Evolutionary conservation across 2,329 filamentous ascomycete genomes (phyloP).

Genomic region (Aspergillus tubingensis): DNA sequence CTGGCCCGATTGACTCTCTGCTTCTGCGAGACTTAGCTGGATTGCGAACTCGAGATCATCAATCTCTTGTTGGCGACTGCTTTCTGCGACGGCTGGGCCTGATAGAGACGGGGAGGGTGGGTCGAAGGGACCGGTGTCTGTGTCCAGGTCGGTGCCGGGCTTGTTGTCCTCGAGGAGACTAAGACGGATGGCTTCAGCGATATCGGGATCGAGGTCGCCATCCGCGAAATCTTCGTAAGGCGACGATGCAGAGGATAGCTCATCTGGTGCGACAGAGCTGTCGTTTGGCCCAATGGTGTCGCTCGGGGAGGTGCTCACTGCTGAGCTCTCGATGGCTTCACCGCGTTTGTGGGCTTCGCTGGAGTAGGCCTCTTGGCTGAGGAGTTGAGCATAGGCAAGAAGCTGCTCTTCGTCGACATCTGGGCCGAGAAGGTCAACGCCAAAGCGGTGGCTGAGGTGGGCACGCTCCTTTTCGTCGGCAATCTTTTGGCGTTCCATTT

Average conservation of each 20-base stretch:
- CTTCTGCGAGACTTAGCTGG: conserved; percentile 63
- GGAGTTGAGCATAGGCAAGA: conserved; percentile 62
- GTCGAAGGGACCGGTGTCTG: conserved; percentile 41
- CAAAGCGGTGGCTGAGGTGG: conserved; percentile 76
- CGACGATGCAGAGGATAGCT: conserved; percentile 40
- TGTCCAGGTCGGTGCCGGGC: conserved; percentile 22
- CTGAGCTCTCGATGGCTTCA: conserved; percentile 44
- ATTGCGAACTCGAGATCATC: conserved; percentile 64
- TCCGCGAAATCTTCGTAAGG: conserved; percentile 43
- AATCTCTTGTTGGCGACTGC: conserved; percentile 50
- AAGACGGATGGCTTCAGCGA: conserved; percentile 64
- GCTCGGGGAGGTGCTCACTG: conserved; percentile 40
- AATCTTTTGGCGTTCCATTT: conserved; percentile 73
- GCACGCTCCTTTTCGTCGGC: conserved; percentile 67
- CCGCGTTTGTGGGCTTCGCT: conserved; percentile 51
- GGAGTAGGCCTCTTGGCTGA: conserved; percentile 61
- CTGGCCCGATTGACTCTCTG: conserved; percentile 56
- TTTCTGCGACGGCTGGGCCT: conserved; percentile 26
- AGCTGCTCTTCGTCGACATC: conserved; percentile 63
- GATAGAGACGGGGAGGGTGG: conserved; percentile 14
- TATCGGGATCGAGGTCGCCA: conserved; percentile 57
- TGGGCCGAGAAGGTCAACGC: conserved; percentile 69
- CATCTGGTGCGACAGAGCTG: conserved; percentile 31
- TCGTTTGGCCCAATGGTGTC: conserved; percentile 38
- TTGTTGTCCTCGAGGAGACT: conserved; percentile 45